Evolutionary conservation across 179 eudicot species (phyloP), one percentile per base, ranked within the genome.

Genomic region (Vitellaria paradoxa): DNA sequence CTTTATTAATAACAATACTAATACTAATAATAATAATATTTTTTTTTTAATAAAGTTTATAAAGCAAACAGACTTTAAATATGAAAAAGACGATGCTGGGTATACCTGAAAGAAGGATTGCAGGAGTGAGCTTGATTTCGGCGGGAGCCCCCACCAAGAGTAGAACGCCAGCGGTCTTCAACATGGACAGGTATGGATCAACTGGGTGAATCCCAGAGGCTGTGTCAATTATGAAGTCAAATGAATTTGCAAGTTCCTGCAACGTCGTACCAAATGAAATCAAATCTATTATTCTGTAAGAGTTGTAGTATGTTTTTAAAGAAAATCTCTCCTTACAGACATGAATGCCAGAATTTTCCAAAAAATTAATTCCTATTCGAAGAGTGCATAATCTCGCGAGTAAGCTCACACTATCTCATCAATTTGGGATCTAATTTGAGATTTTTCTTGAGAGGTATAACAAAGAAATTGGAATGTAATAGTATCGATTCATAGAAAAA

Each of bases 131-230:
- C 75, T 91, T 88, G 45, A 91, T 84, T 85, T 89, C 91, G 21
- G 82, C 83, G 0, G 97, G 92, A 76, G 84, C 86, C 10, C 97
- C 93, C 15, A 92, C 91, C 10, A 92, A 76, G 53, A 78, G 89
- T 45, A 87, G 85, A 52, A 82, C 78, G 21, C 97, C 97, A n/a
- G 17, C 47, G 0, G 88, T 88, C 88, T 92, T 92, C 81, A 92
- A 73, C 72, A 91, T 82, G 17, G 85, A 77, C 77, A 92, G 6
- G 83, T 88, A 91, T 17, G 81, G 88, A 77, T 92, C 97, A 52
- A 92, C 83, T 3, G 86, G 78, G 76, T 88, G 86, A 79, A 89
- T 92, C 50, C 92, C 97, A 0, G 97, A 91, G 21, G 97, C 92
- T 10, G 97, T 85, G 72, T 91, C 88, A 17, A 92, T 82, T 68